Percentiles rank a stretch among this genome's conserved stretches.
phyloP scores from a whole-genome alignment of 2,329 filamentous ascomycete species.

The Ophiostoma himal-ulmi region DNA sequence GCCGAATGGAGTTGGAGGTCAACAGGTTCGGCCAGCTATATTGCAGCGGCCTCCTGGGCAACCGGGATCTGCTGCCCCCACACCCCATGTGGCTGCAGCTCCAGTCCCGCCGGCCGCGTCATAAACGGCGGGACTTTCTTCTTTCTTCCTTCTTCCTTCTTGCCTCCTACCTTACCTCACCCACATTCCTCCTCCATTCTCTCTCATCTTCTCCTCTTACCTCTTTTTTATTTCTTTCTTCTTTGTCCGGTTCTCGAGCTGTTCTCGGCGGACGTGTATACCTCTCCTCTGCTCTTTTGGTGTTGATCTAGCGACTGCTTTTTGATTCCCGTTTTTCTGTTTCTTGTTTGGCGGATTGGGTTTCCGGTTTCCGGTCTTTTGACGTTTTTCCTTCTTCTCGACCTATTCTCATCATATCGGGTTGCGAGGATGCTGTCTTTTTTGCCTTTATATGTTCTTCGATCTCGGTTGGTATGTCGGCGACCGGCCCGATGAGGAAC shows the following conservation, averaged over 20 bases:
- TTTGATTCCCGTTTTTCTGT: slow-evolving; percentile 1
- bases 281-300: slow-evolving; percentile 19
- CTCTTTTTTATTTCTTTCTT: slow-evolving; percentile 9
- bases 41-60: slow-evolving; percentile 6
- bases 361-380: slow-evolving; percentile 4
- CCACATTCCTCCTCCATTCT: neutral
- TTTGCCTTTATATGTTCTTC: neutral
- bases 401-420: neutral
- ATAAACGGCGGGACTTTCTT: neutral
- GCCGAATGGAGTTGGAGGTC: neutral
- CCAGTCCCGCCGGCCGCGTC: slow-evolving; percentile 5
- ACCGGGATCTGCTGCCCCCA: neutral
- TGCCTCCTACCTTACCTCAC: neutral
- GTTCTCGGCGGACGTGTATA: slow-evolving; percentile 18
- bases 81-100: slow-evolving; percentile 26
- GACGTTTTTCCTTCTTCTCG: slow-evolving; percentile 13
- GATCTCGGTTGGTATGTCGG: slow-evolving; percentile 23
- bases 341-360: slow-evolving; percentile 15
- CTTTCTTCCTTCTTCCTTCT: neutral
- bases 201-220: neutral
- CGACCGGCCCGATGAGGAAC: slow-evolving; percentile 7
- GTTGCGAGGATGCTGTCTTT: neutral
- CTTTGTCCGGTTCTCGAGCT: slow-evolving; percentile 12
- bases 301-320: slow-evolving; percentile 12
- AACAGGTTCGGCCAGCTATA: slow-evolving; percentile 23